Evolutionary conservation across 2,329 filamentous ascomycete genomes (phyloP).

Genomic region (Sphaerulina musiva): DNA sequence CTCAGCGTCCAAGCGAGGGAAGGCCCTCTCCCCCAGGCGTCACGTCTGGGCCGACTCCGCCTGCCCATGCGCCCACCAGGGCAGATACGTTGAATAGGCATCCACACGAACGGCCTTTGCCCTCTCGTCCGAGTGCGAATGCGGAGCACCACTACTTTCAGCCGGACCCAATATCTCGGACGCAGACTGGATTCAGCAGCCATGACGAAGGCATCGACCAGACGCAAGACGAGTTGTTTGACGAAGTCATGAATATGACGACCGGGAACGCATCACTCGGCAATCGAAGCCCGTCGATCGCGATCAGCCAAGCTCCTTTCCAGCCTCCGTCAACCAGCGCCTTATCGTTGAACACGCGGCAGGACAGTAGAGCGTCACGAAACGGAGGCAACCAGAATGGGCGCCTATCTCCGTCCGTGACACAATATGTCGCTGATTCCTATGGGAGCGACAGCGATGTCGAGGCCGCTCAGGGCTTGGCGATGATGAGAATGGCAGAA

Average conservation of each 20-base stretch:
- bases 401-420: constrained; percentile 40
- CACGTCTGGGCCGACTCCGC: constrained; percentile 48
- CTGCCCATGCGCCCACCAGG: constrained; percentile 38
- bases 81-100: constrained; percentile 50
- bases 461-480: constrained; percentile 75
- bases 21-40: constrained; percentile 33
- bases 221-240: constrained; percentile 52
- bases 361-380: constrained; percentile 17
- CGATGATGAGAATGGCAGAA: constrained; percentile 78
- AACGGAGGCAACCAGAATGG: constrained; percentile 37
- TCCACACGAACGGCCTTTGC: constrained; percentile 53
- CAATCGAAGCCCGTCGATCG: constrained; percentile 33
- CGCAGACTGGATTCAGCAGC: constrained; percentile 12
- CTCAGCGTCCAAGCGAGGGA: constrained; percentile 18
- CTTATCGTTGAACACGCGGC: constrained; percentile 24
- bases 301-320: constrained; percentile 33
- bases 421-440: constrained; percentile 41
- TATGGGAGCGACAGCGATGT: constrained; percentile 74
- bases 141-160: constrained; percentile 38
- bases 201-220: constrained; percentile 16
- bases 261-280: constrained; percentile 27
- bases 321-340: constrained; percentile 22
- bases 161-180: constrained; percentile 26
- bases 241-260: constrained; percentile 51
- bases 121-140: constrained; percentile 45